Percentiles rank a stretch among this genome's conserved stretches.
phyloP scores from a whole-genome alignment of 163 green algal genomes.

The Scenedesmus sp. region DNA sequence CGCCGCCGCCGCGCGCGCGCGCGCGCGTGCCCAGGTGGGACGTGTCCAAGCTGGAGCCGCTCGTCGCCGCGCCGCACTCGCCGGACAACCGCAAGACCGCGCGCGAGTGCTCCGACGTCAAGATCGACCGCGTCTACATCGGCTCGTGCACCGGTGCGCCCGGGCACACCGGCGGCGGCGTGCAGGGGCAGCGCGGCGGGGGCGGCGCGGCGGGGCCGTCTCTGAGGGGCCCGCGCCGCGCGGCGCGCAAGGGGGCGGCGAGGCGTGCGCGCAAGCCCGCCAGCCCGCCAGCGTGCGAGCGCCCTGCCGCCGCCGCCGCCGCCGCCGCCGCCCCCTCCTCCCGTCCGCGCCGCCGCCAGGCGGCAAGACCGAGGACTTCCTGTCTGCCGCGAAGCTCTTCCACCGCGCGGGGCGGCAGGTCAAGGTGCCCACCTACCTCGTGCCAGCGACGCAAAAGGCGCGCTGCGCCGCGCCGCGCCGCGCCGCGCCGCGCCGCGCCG shows the following conservation, averaged over 20 bases:
- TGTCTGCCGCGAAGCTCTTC: slow-evolving; percentile 90
- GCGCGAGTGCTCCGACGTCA: slow-evolving; percentile 85
- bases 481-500: too few species aligned
- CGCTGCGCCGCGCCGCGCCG: too few species aligned
- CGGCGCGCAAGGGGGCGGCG: too few species aligned
- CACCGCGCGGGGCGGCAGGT: slow-evolving; percentile 84
- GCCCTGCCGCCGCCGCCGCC: too few species aligned
- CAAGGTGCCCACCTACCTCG: slow-evolving; percentile 96
- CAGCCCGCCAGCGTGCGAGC: background rate
- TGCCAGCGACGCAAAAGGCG: slow-evolving; percentile 96
- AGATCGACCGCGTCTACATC: slow-evolving; percentile 98
- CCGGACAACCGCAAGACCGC: slow-evolving; percentile 96
- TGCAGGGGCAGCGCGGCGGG: background rate
- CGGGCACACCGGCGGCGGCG: too few species aligned
- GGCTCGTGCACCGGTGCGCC: slow-evolving; percentile 83
- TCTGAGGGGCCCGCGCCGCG: too few species aligned
- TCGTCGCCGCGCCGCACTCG: slow-evolving; percentile 95
- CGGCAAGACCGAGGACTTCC: slow-evolving; percentile 97
- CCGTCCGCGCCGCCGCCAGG: slow-evolving; percentile 58
- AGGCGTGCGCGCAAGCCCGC: background rate
- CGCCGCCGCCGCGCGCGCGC: too few species aligned
- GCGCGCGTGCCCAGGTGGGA: slow-evolving; percentile 89
- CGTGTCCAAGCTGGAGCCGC: slow-evolving; percentile 93
- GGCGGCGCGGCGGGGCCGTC: too few species aligned
- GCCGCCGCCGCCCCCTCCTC: too few species aligned